Evolutionary conservation across 805 yeast species (phyloP).

Genomic region (Lipomyces orientalis): DNA sequence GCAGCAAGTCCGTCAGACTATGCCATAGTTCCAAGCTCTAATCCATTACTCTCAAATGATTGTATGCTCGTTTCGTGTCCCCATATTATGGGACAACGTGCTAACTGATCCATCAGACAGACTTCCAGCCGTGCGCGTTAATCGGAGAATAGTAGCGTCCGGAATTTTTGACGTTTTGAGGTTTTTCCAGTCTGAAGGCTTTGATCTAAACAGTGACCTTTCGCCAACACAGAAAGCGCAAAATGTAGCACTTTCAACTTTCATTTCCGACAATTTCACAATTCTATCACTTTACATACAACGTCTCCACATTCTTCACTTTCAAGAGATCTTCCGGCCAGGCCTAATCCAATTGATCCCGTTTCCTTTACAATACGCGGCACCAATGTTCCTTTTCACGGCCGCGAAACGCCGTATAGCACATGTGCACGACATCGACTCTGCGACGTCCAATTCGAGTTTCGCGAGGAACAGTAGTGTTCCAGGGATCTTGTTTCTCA

Average conservation of each 20-base stretch:
- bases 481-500: constrained; percentile 29
- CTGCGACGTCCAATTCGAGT: constrained; percentile 2
- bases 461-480: constrained; percentile 7
- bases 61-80: constrained; percentile 14
- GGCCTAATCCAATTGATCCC: constrained; percentile 26
- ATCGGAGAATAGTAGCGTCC: constrained; percentile 24
- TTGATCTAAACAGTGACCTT: constrained; percentile 21
- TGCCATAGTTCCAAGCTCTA: constrained; percentile 29
- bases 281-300: constrained; percentile 36
- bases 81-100: not conserved
- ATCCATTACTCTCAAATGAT: constrained; percentile 30
- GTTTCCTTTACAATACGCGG: constrained; percentile 31
- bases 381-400: constrained; percentile 22
- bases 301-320: constrained; percentile 37
- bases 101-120: constrained; percentile 5
- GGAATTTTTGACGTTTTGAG: constrained; percentile 36
- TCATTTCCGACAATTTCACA: constrained; percentile 23
- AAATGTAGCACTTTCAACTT: constrained; percentile 27
- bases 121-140: constrained; percentile 33
- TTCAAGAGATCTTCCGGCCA: constrained; percentile 35
- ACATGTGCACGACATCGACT: constrained; percentile 28
- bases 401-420: constrained; percentile 26
- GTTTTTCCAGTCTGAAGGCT: constrained; percentile 25
- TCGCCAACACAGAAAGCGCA: constrained; percentile 24
- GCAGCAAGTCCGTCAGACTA: constrained; percentile 13